Evolutionary conservation across 1,139 yeast species (phyloP), one percentile per base, ranked within the genome.

Genomic region (Blastobotrys niveus): DNA sequence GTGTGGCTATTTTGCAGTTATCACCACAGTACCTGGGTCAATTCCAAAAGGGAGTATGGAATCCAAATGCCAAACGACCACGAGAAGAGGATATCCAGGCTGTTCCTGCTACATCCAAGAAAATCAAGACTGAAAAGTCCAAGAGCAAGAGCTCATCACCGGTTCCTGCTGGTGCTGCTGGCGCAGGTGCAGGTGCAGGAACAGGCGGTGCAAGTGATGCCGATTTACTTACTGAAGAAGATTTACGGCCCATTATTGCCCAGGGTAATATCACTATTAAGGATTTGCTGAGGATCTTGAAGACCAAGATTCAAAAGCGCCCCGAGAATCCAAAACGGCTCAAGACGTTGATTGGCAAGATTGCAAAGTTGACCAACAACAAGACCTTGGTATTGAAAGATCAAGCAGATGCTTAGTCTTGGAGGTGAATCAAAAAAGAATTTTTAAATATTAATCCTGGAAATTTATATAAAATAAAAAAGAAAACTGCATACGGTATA

Each of bases 41-140:
- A 37, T 87, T 87, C 65, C 93, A 93, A 3, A 67, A 64, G 21
- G 95, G 95, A 17, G 84, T 80, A 40, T 88, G 96, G 96, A 81
- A 82, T 60, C 91, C 95, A 24, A 68, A 68, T 42, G 77, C 76
- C 2, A 72, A 60, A 54, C 56, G 65, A 8, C 75, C 54, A 74
- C 67, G 58, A 61, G 77, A 51, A 48, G 56, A 38, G 27, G 61
- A 38, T 49, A 52, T 27, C 49, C 52, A 9, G 56, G 46, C 3
- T 54, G 49, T 21, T 52, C n/a, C n/a, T n/a, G n/a, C n/a, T n/a
- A 44, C 24, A 48, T 38, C 3, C 9, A 78, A 77, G 62, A 74
- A 71, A 52, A 56, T 67, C 43, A 74, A 71, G 54, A 50, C 67
- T 34, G 70, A 63, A 26, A 43, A 31, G 34, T 24, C 50, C n/a